Base-by-base conservation (phyloP, 2,329 filamentous ascomycete species). In the Zopfia rhizophila region DNA sequence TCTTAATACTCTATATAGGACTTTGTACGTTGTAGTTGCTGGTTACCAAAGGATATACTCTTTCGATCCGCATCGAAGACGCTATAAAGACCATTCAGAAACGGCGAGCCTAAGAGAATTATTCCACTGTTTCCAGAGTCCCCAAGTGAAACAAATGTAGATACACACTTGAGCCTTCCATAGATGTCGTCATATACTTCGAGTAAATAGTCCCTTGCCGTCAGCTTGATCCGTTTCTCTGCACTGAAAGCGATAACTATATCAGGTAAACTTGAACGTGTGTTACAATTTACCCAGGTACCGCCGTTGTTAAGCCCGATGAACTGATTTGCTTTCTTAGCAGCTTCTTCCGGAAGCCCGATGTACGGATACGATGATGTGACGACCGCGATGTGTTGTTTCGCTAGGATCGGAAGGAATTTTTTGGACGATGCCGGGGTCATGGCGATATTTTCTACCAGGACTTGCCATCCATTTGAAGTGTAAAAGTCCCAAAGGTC, bases 121-220 rank as follows among this genome's bases (percentile, higher is more conserved):
- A 31, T 10, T 14, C 29, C 14, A 8, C 14, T 31, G 8, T 31
- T 14, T 7, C 33, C 38, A 16, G 17, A 32, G 13, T 37, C 17
- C n/a, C 7, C 13, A 7, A 46, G 17, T 10, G 5, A 5, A 19
- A 13, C 22, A n/a, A 48, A 48, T 3, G 17, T 24, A 16, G 48
- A 47, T 13, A 51, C 38, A 22, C 47, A 51, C 18, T 42, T 42
- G 4, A 41, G 19, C 31, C 42, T 19, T 22, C 36, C 10, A 21
- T 37, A 35, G 7, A 37, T 16, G 7, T 38, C 32, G 18, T 51
- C 28, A 32, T 43, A 40, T 14, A 31, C 25, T 16, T 51, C 38
- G 11, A 47, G 39, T 7, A 51, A 31, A 40, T 48, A 46, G 23
- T 46, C 48, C 48, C 33, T 45, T 8, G 48, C 36, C 16, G 38